Conservation (phyloP, 2,329 filamentous ascomycete genomes). For the Pseudogymnoascus destructans region DNA sequence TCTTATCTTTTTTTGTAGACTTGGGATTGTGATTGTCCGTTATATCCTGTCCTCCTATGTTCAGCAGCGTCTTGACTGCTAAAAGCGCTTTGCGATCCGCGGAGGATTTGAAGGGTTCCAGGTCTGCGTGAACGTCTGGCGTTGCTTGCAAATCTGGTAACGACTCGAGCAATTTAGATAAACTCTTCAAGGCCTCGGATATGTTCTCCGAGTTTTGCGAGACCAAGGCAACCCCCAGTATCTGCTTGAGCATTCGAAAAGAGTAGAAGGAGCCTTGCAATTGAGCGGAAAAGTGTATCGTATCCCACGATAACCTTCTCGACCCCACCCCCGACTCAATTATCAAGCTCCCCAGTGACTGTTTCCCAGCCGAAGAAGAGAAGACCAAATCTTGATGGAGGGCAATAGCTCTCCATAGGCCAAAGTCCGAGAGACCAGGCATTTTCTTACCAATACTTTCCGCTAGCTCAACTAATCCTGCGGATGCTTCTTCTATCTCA, state of each 20-base stretch:
- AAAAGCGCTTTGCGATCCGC: background rate
- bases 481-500: slow-evolving; percentile 20
- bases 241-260: slow-evolving; percentile 24
- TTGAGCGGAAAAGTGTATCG: slow-evolving; percentile 24
- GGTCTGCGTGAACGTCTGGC: background rate
- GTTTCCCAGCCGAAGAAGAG: slow-evolving; percentile 19
- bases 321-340: background rate
- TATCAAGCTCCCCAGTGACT: slow-evolving; percentile 10
- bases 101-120: background rate
- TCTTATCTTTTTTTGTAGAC: background rate
- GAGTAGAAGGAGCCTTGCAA: slow-evolving; percentile 25
- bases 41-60: background rate
- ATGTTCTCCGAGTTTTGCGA: background rate
- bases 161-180: background rate
- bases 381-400: slow-evolving; percentile 23
- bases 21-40: background rate
- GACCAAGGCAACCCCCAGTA: slow-evolving; percentile 14
- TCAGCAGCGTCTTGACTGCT: background rate
- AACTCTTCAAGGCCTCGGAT: background rate
- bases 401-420: slow-evolving; percentile 21
- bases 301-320: slow-evolving; percentile 22
- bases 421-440: slow-evolving; percentile 10
- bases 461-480: slow-evolving; percentile 14
- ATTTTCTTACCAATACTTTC: slow-evolving; percentile 14
- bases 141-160: background rate